Conservation (phyloP, 352 stramenopile genomes). For the Hyaloperonospora brassicae region DNA sequence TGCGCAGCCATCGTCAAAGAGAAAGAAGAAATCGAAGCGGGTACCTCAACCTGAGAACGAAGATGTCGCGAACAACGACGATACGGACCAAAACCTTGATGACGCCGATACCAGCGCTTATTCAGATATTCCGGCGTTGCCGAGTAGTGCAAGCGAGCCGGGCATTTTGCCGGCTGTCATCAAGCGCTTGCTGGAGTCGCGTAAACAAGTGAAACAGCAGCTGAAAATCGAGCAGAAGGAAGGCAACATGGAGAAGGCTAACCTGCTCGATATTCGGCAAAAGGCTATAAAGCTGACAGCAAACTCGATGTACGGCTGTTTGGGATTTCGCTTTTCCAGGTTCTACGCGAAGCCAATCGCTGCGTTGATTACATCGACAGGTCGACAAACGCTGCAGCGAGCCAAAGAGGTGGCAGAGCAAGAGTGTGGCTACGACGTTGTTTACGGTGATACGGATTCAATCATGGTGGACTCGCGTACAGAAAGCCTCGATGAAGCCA, state of each 20-base stretch:
- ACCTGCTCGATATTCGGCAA: slow-evolving; percentile 97
- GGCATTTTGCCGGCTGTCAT: slow-evolving; percentile 95
- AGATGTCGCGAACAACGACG: slow-evolving; percentile 72
- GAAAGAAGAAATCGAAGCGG: slow-evolving; percentile 49
- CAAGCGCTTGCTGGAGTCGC: slow-evolving; percentile 95
- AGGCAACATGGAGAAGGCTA: slow-evolving; percentile 75
- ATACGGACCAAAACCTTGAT: slow-evolving; percentile 66
- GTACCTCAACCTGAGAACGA: slow-evolving; percentile 50
- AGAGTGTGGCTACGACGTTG: slow-evolving; percentile 96
- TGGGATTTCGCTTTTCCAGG: slow-evolving; percentile 96
- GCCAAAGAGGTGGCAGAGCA: slow-evolving; percentile 97
- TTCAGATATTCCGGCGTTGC: slow-evolving; percentile 80
- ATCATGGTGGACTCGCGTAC: slow-evolving; percentile 98
- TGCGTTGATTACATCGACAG: slow-evolving; percentile 97
- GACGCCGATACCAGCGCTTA: slow-evolving; percentile 54
- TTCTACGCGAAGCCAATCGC: slow-evolving; percentile 99
- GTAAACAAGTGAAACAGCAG: slow-evolving; percentile 95
- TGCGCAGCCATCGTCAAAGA: slow-evolving; percentile 29
- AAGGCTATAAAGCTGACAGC: slow-evolving; percentile 99
- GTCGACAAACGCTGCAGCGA: slow-evolving; percentile 95
- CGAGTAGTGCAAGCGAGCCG: slow-evolving; percentile 65
- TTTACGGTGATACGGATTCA: slow-evolving; percentile 99
- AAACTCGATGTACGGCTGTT: slow-evolving; percentile 99
- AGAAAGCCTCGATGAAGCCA: slow-evolving; percentile 89
- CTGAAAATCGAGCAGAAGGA: slow-evolving; percentile 91